A percentile compares a stretch with the other conserved stretches of the same genome.
These are phyloP conservation scores for Neoboletus subvelutipes DNA, from an alignment of 768 basidiomycete genomes.

Conservation along the genomic window DNA sequence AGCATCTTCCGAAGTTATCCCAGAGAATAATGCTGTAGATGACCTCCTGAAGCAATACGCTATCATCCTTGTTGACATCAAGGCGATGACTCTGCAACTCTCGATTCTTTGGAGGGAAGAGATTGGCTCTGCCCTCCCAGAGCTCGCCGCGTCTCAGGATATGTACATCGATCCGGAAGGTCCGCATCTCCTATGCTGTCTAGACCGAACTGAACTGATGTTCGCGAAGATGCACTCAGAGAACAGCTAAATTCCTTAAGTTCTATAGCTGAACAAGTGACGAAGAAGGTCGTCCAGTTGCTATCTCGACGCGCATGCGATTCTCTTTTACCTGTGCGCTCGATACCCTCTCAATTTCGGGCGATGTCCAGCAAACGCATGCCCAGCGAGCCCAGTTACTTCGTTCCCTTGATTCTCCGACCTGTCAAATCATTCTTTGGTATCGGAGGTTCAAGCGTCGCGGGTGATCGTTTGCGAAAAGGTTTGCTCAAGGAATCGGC, in stretches of 20 bases:
- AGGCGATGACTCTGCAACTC: conserved; percentile 51
- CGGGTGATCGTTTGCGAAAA: conserved; percentile 58
- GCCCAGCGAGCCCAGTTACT: conserved; percentile 83
- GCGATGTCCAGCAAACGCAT: conserved; percentile 74
- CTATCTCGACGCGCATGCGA: conserved; percentile 83
- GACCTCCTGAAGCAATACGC: conserved; percentile 70
- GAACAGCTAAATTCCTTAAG: conserved; percentile 50
- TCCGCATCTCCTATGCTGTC: conserved; percentile 26
- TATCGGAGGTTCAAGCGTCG: conserved; percentile 53
- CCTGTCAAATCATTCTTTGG: conserved; percentile 78
- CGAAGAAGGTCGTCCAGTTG: conserved; percentile 64
- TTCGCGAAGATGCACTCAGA: conserved; percentile 50
- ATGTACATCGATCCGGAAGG: conserved; percentile 49
- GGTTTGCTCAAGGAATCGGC: conserved; percentile 50
- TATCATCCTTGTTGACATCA: conserved; percentile 68
- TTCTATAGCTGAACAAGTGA: conserved; percentile 54
- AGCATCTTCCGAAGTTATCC: conserved; percentile 44
- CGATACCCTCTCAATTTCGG: conserved; percentile 88
- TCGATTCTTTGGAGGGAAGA: conserved; percentile 66
- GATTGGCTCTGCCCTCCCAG: conserved; percentile 61
- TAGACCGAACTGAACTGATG: not conserved
- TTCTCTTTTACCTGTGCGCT: conserved; percentile 77
- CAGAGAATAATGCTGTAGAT: conserved; percentile 59
- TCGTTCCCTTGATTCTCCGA: conserved; percentile 75
- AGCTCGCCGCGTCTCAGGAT: conserved; percentile 34